Evolutionary conservation across 495 filamentous ascomycete genomes (phyloP).

Genomic region (Penicillium cinerascens): DNA sequence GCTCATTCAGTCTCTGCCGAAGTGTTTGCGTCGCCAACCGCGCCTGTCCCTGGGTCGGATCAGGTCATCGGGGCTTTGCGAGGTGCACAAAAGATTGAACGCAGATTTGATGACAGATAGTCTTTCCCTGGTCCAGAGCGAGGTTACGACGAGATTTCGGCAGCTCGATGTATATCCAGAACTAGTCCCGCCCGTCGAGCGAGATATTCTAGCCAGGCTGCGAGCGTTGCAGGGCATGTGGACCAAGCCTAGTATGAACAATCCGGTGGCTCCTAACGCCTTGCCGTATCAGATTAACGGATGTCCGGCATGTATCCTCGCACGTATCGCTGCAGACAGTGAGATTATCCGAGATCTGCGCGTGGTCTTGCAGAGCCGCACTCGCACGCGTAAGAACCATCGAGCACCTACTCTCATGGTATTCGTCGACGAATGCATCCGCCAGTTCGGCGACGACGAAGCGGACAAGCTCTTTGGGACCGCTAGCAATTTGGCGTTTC

Average conservation of each 20-base stretch:
- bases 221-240: conserved; percentile 32
- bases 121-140: conserved; percentile 21
- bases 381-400: conserved; percentile 18
- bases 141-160: conserved; percentile 28
- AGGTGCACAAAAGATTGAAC: conserved; percentile 24
- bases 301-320: conserved; percentile 42
- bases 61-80: conserved; percentile 1
- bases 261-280: neutral
- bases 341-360: conserved; percentile 25
- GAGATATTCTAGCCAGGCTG: conserved; percentile 12
- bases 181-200: conserved; percentile 6
- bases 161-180: conserved; percentile 23
- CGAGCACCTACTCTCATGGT: conserved; percentile 19
- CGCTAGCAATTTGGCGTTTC: conserved; percentile 14
- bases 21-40: conserved; percentile 3
- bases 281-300: conserved; percentile 30
- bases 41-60: neutral
- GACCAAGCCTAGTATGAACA: conserved; percentile 9
- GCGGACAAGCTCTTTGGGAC: conserved; percentile 6
- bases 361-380: conserved; percentile 29
- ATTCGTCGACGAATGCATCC: conserved; percentile 28
- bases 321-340: conserved; percentile 26
- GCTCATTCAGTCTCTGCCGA: conserved; percentile 18
- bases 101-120: conserved; percentile 17
- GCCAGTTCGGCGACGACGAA: conserved; percentile 5